Percentiles rank a stretch among this genome's conserved stretches.
Conservation (phyloP, 2,329 filamentous ascomycete genomes). For the Ascomycota sp. region DNA sequence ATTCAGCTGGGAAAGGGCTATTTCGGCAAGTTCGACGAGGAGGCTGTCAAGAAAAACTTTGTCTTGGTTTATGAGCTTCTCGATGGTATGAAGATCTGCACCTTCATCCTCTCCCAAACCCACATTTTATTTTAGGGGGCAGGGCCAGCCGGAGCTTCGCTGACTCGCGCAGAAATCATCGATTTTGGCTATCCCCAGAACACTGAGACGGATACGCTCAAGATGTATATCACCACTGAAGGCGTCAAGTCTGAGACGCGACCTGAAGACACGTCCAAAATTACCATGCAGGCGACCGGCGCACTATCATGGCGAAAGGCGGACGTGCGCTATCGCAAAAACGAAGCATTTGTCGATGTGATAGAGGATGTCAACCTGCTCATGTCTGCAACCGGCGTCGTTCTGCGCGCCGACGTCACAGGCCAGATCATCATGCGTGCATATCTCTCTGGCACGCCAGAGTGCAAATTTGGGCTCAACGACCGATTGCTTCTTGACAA, state of each 20-base stretch:
- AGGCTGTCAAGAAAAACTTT: conserved; percentile 99
- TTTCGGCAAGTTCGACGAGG: conserved; percentile 98
- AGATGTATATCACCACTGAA: conserved; percentile 99
- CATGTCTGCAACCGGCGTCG: conserved; percentile 93
- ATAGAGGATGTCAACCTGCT: conserved; percentile 98
- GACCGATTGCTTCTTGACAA: conserved; percentile 82
- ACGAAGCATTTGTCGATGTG: conserved; percentile 97
- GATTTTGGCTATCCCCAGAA: conserved; percentile 99
- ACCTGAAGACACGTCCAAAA: conserved; percentile 85
- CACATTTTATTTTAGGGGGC: too few relatives aligned
- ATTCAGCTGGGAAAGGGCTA: conserved; percentile 83
- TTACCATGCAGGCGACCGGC: conserved; percentile 97
- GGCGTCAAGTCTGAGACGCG: conserved; percentile 81
- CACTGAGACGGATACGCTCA: conserved; percentile 93
- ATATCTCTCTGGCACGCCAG: conserved; percentile 86
- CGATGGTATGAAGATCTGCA: conserved; percentile 40
- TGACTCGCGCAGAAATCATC: conserved; percentile 55
- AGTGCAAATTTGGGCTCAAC: conserved; percentile 98
- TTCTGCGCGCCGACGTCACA: conserved; percentile 86
- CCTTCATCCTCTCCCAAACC: neutral
- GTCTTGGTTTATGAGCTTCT: conserved; percentile 94
- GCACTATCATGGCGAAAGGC: conserved; percentile 92
- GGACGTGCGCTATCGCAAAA: conserved; percentile 97
- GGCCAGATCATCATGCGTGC: conserved; percentile 98
- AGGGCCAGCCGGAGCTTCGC: too few relatives aligned